Base-by-base conservation (phyloP, 352 stramenopile species). In the Phytophthora fragariaefolia region DNA sequence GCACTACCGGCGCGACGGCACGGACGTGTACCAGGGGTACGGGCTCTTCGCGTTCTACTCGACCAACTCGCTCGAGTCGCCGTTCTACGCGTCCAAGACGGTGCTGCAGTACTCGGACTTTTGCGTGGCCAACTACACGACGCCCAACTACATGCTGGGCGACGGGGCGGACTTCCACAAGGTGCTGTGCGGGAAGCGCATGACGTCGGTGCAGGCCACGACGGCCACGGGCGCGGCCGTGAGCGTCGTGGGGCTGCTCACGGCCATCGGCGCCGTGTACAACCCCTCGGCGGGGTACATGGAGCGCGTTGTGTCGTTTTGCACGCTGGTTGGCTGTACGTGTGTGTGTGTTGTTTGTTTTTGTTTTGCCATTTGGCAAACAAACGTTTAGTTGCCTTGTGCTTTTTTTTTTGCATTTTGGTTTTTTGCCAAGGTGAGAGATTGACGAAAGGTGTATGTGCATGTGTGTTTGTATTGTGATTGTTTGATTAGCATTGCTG, bases 1-100 rank as follows among this genome's bases (percentile, higher is more conserved):
- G 69, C 83, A 91, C 63, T 95, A 93, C 71, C 79, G 83, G 43
- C 85, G 82, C 43, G 75, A 91, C 43, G 84, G 83, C 15, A 83
- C 80, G 15, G 62, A 92, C 59, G 76, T 95, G 24, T 95, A 86
- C 66, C 87, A 95, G 71, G 80, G 85, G 24, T 95, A 89, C 58
- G 87, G 87, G 0, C 74, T 95, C 45, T 95, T 93, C 62, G 79
- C 82, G 17, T 93, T 93, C 63, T 92, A 93, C 81, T 95, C 87
- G 60, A 95, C 87, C 2, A 76, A 69, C 47, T 63, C 69, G 36
- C 82, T 95, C 52, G 71, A 89, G 38, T 81, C 79, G 22, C 87
- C 87, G 10, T 93, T 95, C 59, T 95, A 93, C 77, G 85, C 87
- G 17, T 93, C 85, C 6, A 67, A 79, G 38, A 95, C 87, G 1